Base-by-base conservation (phyloP, 129 eudicot species). In the Helianthus tuberosus region DNA sequence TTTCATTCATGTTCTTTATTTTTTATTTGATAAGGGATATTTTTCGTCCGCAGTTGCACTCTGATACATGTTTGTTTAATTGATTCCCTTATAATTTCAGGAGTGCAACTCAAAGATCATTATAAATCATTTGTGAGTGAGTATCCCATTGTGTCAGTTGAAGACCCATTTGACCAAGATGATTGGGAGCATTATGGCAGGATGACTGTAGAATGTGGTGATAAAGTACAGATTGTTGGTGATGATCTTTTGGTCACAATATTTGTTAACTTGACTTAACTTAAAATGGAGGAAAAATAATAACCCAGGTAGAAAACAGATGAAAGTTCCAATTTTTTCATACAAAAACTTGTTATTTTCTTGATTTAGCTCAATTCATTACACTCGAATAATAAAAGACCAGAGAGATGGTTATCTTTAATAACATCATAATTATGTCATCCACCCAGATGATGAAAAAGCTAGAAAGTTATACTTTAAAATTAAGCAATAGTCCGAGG, bases 91-190 rank as follows among this genome's bases (percentile, higher is more conserved):
- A 58, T 76, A 86, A 94, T 90, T 59, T 83, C 97, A 6, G 98
- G 98, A 72, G 93, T 88, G 12, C 82, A 91, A 63, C 91, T 94
- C 62, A 94, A 90, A 72, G 96, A 94, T 83, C 86, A 90, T 11
- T 94, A 94, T 87, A 88, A 94, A 75, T 86, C 98, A 6, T 94
- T 90, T 69, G 89, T 74, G 27, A 29, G 74, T 15, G 98, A 94
- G 74, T 94, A 94, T 82, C 98, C 98, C 15, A 90, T 94, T 75
- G 96, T 94, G 39, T 94, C 98, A 12, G 90, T 94, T 55, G 98
- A 94, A 72, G 98, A 94, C 70, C 98, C 97, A 49, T 94, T 94
- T 88, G 98, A 94, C 77, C 98, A 94, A 71, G 98, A 94, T 81
- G 98, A 94, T 83, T 94, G 98, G 98, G 97, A 86, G 53, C 90